Evolutionary conservation across 148 eudicot genomes (phyloP).

Genomic region (Limonium bicolor): DNA sequence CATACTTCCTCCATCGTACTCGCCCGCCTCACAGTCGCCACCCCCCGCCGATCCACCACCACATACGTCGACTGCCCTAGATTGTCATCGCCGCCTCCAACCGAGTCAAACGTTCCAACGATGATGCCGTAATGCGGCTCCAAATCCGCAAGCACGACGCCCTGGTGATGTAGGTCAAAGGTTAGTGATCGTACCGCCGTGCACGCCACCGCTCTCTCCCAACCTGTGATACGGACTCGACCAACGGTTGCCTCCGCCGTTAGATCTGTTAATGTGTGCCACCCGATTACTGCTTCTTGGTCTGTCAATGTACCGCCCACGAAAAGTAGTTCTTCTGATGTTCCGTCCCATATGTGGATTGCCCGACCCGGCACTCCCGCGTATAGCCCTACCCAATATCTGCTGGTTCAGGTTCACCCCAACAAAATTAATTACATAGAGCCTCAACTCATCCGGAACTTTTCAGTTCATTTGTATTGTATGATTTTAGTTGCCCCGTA

Average conservation of each 20-base stretch:
- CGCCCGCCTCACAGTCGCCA: conserved; percentile 31
- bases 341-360: conserved; percentile 54
- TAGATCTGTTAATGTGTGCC: conserved; percentile 56
- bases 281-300: conserved; percentile 69
- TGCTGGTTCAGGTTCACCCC: too few species aligned
- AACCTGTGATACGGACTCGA: conserved; percentile 35
- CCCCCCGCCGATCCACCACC: conserved; percentile 31
- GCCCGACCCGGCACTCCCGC: conserved; percentile 82
- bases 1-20: conserved; percentile 30
- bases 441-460: too few species aligned
- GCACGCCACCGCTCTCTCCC: conserved; percentile 42
- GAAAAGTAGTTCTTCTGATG: conserved; percentile 43
- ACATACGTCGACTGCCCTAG: conserved; percentile 6
- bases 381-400: conserved; percentile 85
- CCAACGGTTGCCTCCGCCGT: conserved; percentile 40
- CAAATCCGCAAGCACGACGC: conserved; percentile 15
- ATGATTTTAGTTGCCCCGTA: too few species aligned
- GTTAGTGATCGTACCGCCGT: conserved; percentile 30
- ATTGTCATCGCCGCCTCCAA: conserved; percentile 5
- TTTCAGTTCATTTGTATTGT: too few species aligned
- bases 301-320: conserved; percentile 54
- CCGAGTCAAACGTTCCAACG: conserved; percentile 37
- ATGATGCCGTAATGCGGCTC: conserved; percentile 19
- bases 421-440: too few species aligned
- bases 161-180: conserved; percentile 31